A percentile compares a stretch with the other conserved stretches of the same genome.
Evolutionary conservation across 2,329 filamentous ascomycete genomes (phyloP).

Genomic region (Lasiodiplodia theobromae): DNA sequence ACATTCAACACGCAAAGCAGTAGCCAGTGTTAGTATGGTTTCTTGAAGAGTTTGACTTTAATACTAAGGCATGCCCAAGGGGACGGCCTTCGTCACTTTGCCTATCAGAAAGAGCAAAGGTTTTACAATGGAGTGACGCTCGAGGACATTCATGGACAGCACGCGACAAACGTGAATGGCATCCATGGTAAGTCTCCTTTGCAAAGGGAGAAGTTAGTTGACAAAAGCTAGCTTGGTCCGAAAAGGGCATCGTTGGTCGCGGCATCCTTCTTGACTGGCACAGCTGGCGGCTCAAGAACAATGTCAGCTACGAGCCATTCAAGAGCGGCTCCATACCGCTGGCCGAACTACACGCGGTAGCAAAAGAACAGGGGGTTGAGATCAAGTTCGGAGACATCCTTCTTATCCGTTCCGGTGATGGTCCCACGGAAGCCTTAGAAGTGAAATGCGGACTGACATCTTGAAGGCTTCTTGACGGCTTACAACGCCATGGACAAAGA

Average conservation of each 20-base stretch:
- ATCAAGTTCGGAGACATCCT: slow-evolving; percentile 43
- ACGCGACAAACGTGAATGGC: slow-evolving; percentile 33
- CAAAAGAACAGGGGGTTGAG: slow-evolving; percentile 32
- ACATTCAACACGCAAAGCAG: slow-evolving; percentile 44
- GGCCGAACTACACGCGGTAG: slow-evolving; percentile 35
- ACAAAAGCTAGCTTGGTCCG: slow-evolving; percentile 52
- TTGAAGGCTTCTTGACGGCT: slow-evolving; percentile 35
- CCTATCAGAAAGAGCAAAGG: slow-evolving; percentile 36
- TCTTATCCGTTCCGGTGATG: slow-evolving; percentile 38
- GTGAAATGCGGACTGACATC: neutral
- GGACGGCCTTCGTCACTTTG: slow-evolving; percentile 49
- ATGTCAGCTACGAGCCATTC: slow-evolving; percentile 37
- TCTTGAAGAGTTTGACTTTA: fast-evolving
- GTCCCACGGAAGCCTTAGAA: neutral
- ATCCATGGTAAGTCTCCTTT: slow-evolving; percentile 30
- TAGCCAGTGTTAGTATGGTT: slow-evolving; percentile 29
- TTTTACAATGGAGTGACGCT: slow-evolving; percentile 44
- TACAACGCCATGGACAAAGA: slow-evolving; percentile 29
- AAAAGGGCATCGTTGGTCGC: slow-evolving; percentile 63
- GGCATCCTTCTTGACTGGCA: slow-evolving; percentile 64
- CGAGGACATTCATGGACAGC: slow-evolving; percentile 38
- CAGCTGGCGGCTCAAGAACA: slow-evolving; percentile 34
- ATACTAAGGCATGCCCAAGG: slow-evolving; percentile 33
- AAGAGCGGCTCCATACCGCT: slow-evolving; percentile 35
- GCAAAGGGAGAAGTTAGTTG: neutral